These are phyloP conservation scores for Moesziomyces antarcticus DNA, from an alignment of 1,284 basidiomycete genomes.

Conservation along the genomic window DNA sequence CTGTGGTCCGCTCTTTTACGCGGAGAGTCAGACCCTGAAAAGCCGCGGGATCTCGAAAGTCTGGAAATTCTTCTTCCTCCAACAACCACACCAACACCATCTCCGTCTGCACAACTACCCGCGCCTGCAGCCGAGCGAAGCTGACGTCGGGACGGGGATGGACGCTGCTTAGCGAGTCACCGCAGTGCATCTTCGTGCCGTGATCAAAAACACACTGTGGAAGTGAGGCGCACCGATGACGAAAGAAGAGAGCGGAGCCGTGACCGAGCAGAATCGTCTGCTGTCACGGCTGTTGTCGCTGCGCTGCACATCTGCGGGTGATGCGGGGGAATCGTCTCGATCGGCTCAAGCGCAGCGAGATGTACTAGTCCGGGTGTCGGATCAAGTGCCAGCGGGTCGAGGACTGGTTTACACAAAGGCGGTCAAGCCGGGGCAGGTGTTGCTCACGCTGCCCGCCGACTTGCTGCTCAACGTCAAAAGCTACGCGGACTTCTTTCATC, in stretches of 20 bases:
- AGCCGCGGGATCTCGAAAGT: too few relatives aligned
- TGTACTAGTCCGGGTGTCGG: slow-evolving; percentile 18
- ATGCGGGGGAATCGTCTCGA: background rate
- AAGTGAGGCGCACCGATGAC: background rate
- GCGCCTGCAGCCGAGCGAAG: too few relatives aligned
- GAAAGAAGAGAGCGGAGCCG: slow-evolving; percentile 5
- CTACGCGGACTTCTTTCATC: slow-evolving; percentile 19
- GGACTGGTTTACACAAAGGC: slow-evolving; percentile 36
- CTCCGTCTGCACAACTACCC: too few relatives aligned
- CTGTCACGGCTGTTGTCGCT: slow-evolving; percentile 21
- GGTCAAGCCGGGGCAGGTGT: slow-evolving; percentile 25
- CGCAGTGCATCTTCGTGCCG: too few relatives aligned
- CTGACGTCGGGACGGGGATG: too few relatives aligned
- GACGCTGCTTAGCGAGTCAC: too few relatives aligned
- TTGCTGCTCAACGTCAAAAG: slow-evolving; percentile 38
- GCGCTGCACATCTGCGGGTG: background rate
- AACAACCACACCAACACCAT: too few relatives aligned
- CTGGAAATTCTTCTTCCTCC: too few relatives aligned
- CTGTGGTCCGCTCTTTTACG: too few relatives aligned
- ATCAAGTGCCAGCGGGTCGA: slow-evolving; percentile 39
- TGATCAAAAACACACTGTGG: too few relatives aligned
- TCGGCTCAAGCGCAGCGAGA: background rate
- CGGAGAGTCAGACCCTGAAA: too few relatives aligned
- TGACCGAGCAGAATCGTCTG: slow-evolving; percentile 19
- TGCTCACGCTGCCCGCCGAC: slow-evolving; percentile 23